Percentiles rank a stretch among this genome's conserved stretches.
Evolutionary conservation across 108 stramenopile species (phyloP).

Genomic region (Cyclotella distinguenda): DNA sequence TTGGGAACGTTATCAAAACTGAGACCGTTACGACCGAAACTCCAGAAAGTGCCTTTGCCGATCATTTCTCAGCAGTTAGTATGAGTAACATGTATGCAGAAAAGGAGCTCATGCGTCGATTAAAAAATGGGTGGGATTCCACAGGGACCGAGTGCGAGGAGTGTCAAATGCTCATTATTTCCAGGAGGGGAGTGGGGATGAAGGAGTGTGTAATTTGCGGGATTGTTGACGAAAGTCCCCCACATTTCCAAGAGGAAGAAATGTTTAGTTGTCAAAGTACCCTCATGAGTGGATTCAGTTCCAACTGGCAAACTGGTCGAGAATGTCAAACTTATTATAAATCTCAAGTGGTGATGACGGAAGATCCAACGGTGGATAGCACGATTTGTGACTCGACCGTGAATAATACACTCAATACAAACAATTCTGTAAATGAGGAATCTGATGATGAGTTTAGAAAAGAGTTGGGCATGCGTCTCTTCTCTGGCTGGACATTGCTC

Average conservation of each 20-base stretch:
- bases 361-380: too few relatives aligned
- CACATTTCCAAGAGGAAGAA: too few relatives aligned
- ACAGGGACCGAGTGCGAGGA: conserved; percentile 17
- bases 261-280: too few relatives aligned
- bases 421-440: too few relatives aligned
- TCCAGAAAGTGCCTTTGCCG: neutral
- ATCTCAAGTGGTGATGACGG: too few relatives aligned
- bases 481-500: conserved; percentile 21
- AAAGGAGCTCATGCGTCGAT: conserved; percentile 22
- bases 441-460: conserved; percentile 17
- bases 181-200: conserved; percentile 1
- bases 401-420: too few relatives aligned
- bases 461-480: conserved; percentile 22
- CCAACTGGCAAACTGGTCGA: too few relatives aligned
- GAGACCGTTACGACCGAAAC: neutral
- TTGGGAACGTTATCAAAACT: neutral
- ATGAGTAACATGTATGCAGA: conserved; percentile 35
- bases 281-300: too few relatives aligned
- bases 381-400: too few relatives aligned
- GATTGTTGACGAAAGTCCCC: conserved; percentile 12
- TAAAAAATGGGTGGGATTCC: conserved; percentile 29
- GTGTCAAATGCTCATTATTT: conserved; percentile 33
- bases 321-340: too few relatives aligned
- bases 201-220: conserved; percentile 34
- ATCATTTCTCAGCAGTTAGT: too few relatives aligned